A percentile compares a stretch with the other conserved stretches of the same genome.
Evolutionary conservation across 108 stramenopile species (phyloP).

Genomic region (Pseudonitzschia delicatissima): DNA sequence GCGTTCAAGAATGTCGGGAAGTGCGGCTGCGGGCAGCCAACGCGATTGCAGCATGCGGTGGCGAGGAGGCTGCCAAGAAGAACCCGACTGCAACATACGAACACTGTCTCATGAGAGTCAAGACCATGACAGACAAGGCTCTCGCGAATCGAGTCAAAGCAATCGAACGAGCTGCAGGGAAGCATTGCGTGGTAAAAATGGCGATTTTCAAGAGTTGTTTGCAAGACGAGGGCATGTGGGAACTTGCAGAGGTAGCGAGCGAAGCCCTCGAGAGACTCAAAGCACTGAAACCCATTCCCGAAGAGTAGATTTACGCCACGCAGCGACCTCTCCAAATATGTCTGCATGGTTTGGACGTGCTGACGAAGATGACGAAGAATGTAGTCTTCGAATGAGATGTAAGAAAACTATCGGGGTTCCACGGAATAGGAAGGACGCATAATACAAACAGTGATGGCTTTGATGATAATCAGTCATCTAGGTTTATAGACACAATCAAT

Average conservation of each 20-base stretch:
- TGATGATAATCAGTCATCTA: no score
- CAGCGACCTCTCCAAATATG: neutral
- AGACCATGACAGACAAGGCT: constrained; percentile 74
- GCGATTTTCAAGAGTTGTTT: constrained; percentile 86
- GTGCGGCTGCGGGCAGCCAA: constrained; percentile 60
- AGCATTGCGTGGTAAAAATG: constrained; percentile 90
- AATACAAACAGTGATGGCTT: no score
- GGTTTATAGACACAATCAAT: no score
- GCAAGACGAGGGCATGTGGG: constrained; percentile 81
- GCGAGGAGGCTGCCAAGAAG: constrained; percentile 43
- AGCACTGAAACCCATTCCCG: constrained; percentile 59
- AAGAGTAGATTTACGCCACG: neutral
- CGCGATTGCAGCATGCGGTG: constrained; percentile 19
- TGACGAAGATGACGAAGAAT: no score
- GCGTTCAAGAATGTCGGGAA: constrained; percentile 66
- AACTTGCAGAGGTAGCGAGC: constrained; percentile 65
- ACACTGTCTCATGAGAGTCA: constrained; percentile 81
- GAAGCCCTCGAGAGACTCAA: constrained; percentile 85
- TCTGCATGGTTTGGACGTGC: neutral
- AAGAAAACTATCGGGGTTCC: no score
- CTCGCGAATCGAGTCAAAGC: constrained; percentile 68
- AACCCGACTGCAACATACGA: constrained; percentile 89
- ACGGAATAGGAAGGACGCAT: no score
- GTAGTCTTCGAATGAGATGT: no score
- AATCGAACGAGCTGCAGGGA: constrained; percentile 87